Evolutionary conservation across 305 asterid species (phyloP).

Genomic region (Ajuga reptans): DNA sequence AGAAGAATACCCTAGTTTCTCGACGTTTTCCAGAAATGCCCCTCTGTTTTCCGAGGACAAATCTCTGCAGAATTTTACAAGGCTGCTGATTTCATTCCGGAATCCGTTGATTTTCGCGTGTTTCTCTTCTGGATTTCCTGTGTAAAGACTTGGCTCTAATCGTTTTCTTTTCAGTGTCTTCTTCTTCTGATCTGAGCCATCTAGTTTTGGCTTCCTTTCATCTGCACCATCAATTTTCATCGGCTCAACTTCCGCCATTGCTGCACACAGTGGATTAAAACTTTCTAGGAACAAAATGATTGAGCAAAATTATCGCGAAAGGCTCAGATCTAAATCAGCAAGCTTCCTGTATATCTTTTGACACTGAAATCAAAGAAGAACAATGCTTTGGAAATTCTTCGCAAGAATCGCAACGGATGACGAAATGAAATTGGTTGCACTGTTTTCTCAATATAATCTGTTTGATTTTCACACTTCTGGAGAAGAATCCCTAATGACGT

Average conservation of each 20-base stretch:
- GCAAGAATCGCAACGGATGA: neutral
- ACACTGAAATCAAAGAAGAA: neutral
- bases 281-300: neutral
- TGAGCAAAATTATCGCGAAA: neutral
- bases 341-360: neutral
- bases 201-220: slow-evolving; percentile 15
- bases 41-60: slow-evolving; percentile 21
- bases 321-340: neutral
- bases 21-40: slow-evolving; percentile 28
- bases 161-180: slow-evolving; percentile 42
- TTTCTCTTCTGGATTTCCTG: slow-evolving; percentile 33
- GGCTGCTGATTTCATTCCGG: slow-evolving; percentile 39
- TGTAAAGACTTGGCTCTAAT: slow-evolving; percentile 17
- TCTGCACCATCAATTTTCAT: slow-evolving; percentile 33
- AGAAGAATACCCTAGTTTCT: slow-evolving; percentile 19
- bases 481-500: neutral
- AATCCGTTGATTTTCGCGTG: slow-evolving; percentile 29
- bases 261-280: no score
- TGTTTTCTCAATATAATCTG: neutral
- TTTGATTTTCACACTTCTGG: neutral
- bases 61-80: slow-evolving; percentile 38
- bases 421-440: neutral
- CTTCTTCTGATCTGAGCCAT: slow-evolving; percentile 30
- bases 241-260: slow-evolving; percentile 34
- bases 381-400: neutral